Percentiles rank a stretch among this genome's conserved stretches.
Conservation (phyloP, 768 basidiomycete genomes). For the Naganishia antarctica region DNA sequence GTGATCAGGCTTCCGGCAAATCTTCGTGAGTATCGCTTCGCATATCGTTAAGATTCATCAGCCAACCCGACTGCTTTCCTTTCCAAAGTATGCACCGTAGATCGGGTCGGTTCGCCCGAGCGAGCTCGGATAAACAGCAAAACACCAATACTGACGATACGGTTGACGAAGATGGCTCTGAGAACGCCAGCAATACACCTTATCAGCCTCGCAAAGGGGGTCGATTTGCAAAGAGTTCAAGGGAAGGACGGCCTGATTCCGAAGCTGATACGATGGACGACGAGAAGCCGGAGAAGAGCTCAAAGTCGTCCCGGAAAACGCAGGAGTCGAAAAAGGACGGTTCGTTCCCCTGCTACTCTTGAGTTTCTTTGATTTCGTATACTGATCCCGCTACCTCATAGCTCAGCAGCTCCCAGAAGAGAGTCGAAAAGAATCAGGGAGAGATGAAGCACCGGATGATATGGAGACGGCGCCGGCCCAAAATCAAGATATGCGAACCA, state of each 20-base stretch:
- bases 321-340: conserved; percentile 13
- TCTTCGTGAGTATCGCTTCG: neutral
- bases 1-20: conserved; percentile 1
- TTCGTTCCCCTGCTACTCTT: neutral
- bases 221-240: neutral
- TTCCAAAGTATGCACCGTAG: neutral
- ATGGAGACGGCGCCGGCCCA: neutral
- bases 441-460: neutral
- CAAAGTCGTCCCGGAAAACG: neutral
- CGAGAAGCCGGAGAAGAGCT: neutral
- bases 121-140: conserved; percentile 1
- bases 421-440: conserved; percentile 10
- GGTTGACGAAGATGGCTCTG: conserved; percentile 8
- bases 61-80: no score
- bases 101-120: conserved; percentile 6
- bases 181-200: neutral
- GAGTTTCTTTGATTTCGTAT: neutral
- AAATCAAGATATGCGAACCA: neutral
- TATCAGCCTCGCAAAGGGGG: conserved; percentile 15
- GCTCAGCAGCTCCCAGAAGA: conserved; percentile 20
- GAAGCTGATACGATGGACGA: conserved; percentile 12
- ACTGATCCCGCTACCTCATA: conserved; percentile 1
- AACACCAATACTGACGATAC: conserved; percentile 14
- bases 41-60: no score
- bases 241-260: neutral